Conservation (phyloP, 345 rosid species). For the Kandelia obovata region DNA sequence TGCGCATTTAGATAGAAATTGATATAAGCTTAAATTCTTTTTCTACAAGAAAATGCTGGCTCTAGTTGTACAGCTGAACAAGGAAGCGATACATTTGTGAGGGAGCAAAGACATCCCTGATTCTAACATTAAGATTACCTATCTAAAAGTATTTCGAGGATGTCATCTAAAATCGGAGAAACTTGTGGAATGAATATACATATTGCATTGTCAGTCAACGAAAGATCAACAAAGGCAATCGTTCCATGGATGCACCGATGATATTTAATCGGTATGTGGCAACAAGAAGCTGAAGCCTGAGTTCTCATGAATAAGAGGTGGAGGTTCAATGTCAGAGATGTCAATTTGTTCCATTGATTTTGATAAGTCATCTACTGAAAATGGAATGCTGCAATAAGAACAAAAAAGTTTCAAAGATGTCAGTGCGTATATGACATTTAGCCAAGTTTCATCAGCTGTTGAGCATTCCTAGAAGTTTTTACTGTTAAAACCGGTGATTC, state of each 20-base stretch:
- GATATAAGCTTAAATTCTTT: neutral
- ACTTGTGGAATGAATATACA: constrained; percentile 25
- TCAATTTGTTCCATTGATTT: constrained; percentile 93
- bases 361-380: constrained; percentile 91
- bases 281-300: constrained; percentile 86
- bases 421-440: neutral
- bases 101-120: constrained; percentile 26
- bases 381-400: constrained; percentile 71
- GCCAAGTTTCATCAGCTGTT: neutral
- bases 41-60: constrained; percentile 13
- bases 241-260: neutral
- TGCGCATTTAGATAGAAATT: neutral
- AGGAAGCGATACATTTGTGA: constrained; percentile 13
- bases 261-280: constrained; percentile 55
- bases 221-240: neutral
- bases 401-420: neutral
- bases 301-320: constrained; percentile 82
- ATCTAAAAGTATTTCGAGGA: neutral
- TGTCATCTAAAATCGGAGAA: constrained; percentile 6
- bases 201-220: constrained; percentile 4
- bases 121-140: constrained; percentile 29
- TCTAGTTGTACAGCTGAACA: constrained; percentile 33
- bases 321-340: constrained; percentile 81
- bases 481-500: too few species aligned
- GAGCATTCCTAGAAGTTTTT: too few species aligned